phyloP scores from a whole-genome alignment of 331 rosid species.

The Quercus lobata region DNA sequence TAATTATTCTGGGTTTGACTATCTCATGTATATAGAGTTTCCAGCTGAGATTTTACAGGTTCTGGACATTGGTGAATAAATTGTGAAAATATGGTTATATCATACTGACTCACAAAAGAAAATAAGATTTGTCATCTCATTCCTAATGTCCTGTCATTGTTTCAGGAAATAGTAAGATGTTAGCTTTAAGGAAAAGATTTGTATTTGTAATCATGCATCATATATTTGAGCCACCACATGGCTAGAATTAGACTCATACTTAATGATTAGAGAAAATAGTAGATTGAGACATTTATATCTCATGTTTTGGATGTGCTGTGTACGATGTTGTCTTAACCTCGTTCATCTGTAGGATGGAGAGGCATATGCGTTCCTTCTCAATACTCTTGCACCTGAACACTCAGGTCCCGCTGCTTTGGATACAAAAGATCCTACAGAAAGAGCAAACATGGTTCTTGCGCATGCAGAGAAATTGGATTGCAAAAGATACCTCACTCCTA shows the following conservation, averaged over 20 bases:
- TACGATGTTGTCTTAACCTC: conserved; percentile 1
- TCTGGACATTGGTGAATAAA: background rate
- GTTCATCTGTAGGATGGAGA: conserved; percentile 78
- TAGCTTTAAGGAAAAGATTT: background rate
- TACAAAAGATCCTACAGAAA: conserved; percentile 67
- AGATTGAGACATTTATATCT: background rate
- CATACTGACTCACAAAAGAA: too few relatives aligned
- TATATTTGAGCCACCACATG: background rate
- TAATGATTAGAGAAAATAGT: background rate
- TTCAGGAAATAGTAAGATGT: background rate
- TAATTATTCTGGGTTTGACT: background rate
- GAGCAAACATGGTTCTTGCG: conserved; percentile 90
- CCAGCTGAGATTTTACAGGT: too few relatives aligned
- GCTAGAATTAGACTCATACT: background rate
- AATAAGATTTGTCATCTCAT: background rate
- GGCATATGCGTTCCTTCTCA: conserved; percentile 94
- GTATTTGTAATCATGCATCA: background rate
- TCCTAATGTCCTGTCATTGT: background rate
- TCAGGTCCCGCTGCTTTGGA: conserved; percentile 69
- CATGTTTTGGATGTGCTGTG: background rate
- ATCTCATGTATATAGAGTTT: background rate
- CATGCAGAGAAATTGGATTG: conserved; percentile 93
- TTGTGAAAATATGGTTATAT: background rate
- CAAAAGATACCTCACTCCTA: conserved; percentile 90
- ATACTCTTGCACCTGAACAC: conserved; percentile 89